phyloP scores from a whole-genome alignment of 345 rosid genomes.

The Zanthoxylum bungeanum region DNA sequence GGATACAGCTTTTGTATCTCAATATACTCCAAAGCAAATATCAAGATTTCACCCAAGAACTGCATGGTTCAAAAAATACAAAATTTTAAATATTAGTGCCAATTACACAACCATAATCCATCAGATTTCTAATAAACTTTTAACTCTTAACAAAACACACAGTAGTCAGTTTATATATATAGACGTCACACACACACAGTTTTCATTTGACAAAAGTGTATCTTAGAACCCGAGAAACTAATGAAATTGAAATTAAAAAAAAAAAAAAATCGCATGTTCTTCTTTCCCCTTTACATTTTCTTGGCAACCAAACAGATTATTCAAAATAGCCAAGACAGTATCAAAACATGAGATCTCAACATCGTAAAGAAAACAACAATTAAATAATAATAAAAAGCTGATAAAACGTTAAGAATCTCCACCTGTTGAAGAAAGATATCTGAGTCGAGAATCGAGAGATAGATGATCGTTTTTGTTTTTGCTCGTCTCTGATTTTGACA shows the following conservation, averaged over 20 bases:
- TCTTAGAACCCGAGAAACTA: neutral
- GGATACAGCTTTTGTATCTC: neutral
- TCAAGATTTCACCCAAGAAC: neutral
- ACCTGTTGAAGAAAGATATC: slow-evolving; percentile 11
- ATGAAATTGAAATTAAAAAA: neutral
- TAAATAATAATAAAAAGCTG: neutral
- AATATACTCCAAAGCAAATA: neutral
- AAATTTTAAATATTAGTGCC: neutral
- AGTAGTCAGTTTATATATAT: neutral
- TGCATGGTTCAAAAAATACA: neutral
- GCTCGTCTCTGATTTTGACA: neutral
- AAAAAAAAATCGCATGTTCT: neutral
- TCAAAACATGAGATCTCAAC: neutral
- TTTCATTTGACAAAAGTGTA: neutral
- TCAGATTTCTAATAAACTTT: neutral
- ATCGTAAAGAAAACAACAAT: too few species aligned
- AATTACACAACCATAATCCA: neutral
- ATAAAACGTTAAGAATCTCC: slow-evolving; percentile 4
- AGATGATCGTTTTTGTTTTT: neutral
- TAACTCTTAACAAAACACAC: neutral
- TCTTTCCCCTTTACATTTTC: neutral
- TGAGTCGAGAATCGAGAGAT: neutral
- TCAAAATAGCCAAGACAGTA: neutral
- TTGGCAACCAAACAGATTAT: neutral
- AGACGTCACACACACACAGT: neutral